Base-by-base conservation (phyloP, 345 rosid genomes). In the Diplotaxis tenuifolia region DNA sequence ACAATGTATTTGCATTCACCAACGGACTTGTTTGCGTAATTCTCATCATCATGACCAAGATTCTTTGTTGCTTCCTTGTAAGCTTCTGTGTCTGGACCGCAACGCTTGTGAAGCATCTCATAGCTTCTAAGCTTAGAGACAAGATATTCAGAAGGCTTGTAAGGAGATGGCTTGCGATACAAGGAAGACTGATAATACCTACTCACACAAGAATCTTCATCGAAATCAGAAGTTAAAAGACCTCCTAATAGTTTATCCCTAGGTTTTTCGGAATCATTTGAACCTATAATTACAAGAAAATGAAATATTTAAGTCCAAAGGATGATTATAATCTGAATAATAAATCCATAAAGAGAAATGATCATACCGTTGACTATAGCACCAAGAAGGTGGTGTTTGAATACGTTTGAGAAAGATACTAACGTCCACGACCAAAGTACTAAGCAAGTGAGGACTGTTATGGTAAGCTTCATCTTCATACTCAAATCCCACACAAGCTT, bases 1-100 rank as follows among this genome's bases (percentile, higher is more conserved):
- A 83, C 79, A 9, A 78, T 49, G 32, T 81, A 81, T 40, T 31
- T 83, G 29, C 84, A 83, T 50, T 67, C 81, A 16, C 67, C 71
- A 47, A 29, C 8, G 15, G 19, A 23, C 7, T 25, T 55, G 21
- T 20, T 65, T 73, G 49, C 61, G 9, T 59, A 47, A 42, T 27
- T 62, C 50, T 28, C 20, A 6, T 63, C 38, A 36, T 36, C 72
- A 18, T 75, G 36, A 25, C 34, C 45, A 27, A 78, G 74, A 18
- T 67, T 67, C 27, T 79, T 6, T 29, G 75, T 23, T 20, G 74
- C 58, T 59, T 7, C 34, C 22, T 65, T 78, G 69, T 78, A 80
- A 53, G 78, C 52, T 6, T 78, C 2, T 7, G 86, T 67, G 7
- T 18, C 62, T 6, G 83, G 82, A 16, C 82, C 83, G 10, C 83